A percentile compares a stretch with the other conserved stretches of the same genome.
Evolutionary conservation across 352 stramenopile species (phyloP).

Genomic region (Pythium insidiosum): DNA sequence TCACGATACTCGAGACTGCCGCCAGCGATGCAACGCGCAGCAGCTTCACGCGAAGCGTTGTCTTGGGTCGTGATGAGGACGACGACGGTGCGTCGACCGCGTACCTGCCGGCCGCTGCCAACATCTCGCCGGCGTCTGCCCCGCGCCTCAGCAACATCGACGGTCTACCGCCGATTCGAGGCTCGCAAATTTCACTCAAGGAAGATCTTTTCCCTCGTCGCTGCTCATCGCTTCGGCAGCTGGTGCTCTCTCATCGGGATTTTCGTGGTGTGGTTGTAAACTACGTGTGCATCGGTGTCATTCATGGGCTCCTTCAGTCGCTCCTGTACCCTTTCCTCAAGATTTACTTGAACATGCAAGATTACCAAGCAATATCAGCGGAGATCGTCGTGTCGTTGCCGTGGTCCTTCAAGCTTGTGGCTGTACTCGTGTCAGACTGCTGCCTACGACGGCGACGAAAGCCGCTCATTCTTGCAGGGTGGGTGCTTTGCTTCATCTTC

Average conservation of each 20-base stretch:
- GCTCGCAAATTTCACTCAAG: no score
- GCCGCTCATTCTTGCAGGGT: conserved; percentile 45
- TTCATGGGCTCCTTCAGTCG: conserved; percentile 47
- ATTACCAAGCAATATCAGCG: conserved; percentile 44
- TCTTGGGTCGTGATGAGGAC: background rate
- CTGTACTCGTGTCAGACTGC: conserved; percentile 42
- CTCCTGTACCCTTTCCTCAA: conserved; percentile 64
- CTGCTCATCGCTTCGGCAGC: no score
- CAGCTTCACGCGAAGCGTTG: conserved; percentile 9
- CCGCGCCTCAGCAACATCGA: conserved; percentile 2
- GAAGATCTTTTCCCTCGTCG: no score
- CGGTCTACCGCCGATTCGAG: no score
- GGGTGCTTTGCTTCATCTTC: conserved; percentile 35
- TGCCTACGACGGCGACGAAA: conserved; percentile 30
- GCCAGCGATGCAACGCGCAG: conserved; percentile 16
- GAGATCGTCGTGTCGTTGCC: conserved; percentile 47
- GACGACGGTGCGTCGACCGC: conserved; percentile 18
- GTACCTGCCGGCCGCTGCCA: conserved; percentile 13
- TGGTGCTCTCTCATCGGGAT: no score
- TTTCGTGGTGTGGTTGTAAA: conserved; percentile 47
- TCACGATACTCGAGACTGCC: conserved; percentile 27
- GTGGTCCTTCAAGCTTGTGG: conserved; percentile 48
- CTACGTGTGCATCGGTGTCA: conserved; percentile 37
- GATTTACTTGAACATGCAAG: conserved; percentile 65
- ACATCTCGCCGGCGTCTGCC: conserved; percentile 3